Evolutionary conservation across 2,329 filamentous ascomycete genomes (phyloP), one percentile per base, ranked within the genome.

Genomic region (Paecilomyces sp.): DNA sequence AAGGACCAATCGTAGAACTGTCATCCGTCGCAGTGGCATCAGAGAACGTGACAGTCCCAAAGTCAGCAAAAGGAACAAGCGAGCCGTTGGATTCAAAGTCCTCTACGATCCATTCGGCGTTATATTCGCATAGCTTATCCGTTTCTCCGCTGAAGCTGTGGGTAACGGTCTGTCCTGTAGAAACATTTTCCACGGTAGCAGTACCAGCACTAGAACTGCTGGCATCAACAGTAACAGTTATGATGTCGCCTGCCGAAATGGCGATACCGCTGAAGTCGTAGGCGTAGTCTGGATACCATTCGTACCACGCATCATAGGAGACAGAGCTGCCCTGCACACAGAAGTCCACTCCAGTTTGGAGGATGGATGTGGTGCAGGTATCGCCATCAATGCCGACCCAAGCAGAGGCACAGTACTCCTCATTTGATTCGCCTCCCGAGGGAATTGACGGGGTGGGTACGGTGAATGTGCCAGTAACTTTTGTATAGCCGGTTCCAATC

Each of bases 51-150:
- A 82, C 78, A 22, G 74, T 78, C 6, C 77, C 77, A 62, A 82
- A 82, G 67, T 81, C 65, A 41, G 76, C 77, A 56, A 83, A 77
- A 0, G 73, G 64, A 30, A 82, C 78, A 8, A 80, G 70, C 2
- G 70, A 70, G 41, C 63, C 62, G 57, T 68, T 66, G 4, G 66
- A 60, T 56, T 74, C 67, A 58, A 79, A 82, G 63, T 82, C 81
- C 72, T 85, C 82, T 12, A 85, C 82, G 63, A 86, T 85, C 83
- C 83, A 86, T 70, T 86, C 83, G n/a, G 83, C 84, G 58, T 84
- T 84, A 63, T 75, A 78, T 70, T 82, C 75, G 72, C 82, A 83
- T 3, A 85, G 77, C 15, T 59, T 36, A 3, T 70, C 71, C 2
- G 68, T 68, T 57, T 79, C 69, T 62, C 68, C 71, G 34, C 65